A percentile compares a stretch with the other conserved stretches of the same genome.
Conservation (phyloP, 2,329 filamentous ascomycete species). For the Beauveria varroae region DNA sequence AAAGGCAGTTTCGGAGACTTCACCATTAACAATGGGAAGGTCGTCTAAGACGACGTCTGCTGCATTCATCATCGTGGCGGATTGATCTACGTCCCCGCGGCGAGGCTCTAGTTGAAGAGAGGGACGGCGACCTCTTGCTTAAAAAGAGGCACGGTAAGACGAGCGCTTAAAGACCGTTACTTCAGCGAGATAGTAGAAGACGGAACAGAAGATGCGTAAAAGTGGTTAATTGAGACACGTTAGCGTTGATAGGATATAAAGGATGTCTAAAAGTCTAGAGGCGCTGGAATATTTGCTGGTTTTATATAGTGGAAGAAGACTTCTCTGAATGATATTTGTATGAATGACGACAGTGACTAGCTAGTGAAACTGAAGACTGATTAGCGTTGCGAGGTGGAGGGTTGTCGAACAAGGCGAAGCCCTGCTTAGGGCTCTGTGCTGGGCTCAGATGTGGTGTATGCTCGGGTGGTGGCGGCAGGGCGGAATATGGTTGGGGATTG, state of each 20-base stretch:
- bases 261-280: slow-evolving; percentile 50
- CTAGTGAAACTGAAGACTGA: slow-evolving; percentile 31
- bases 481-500: slow-evolving; percentile 55
- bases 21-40: slow-evolving; percentile 49
- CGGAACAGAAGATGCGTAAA: slow-evolving; percentile 61
- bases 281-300: slow-evolving; percentile 51
- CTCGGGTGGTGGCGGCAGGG: slow-evolving; percentile 56
- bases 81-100: slow-evolving; percentile 37
- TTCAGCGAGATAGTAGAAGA: slow-evolving; percentile 53
- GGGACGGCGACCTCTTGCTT: slow-evolving; percentile 47
- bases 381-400: slow-evolving; percentile 32
- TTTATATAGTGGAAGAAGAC: slow-evolving; percentile 37
- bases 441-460: slow-evolving; percentile 47
- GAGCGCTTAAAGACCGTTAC: slow-evolving; percentile 42
- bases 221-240: slow-evolving; percentile 54
- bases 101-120: slow-evolving; percentile 56
- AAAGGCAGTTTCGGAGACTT: slow-evolving; percentile 38
- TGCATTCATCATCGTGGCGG: slow-evolving; percentile 37
- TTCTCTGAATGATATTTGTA: slow-evolving; percentile 38
- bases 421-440: slow-evolving; percentile 45
- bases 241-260: slow-evolving; percentile 46
- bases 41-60: slow-evolving; percentile 52
- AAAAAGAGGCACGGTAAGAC: slow-evolving; percentile 33
- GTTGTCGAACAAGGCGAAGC: slow-evolving; percentile 72
- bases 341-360: slow-evolving; percentile 38